These are phyloP conservation scores for Mycocentrospora acerina DNA, from an alignment of 2,329 filamentous ascomycete species.

Conservation along the genomic window DNA sequence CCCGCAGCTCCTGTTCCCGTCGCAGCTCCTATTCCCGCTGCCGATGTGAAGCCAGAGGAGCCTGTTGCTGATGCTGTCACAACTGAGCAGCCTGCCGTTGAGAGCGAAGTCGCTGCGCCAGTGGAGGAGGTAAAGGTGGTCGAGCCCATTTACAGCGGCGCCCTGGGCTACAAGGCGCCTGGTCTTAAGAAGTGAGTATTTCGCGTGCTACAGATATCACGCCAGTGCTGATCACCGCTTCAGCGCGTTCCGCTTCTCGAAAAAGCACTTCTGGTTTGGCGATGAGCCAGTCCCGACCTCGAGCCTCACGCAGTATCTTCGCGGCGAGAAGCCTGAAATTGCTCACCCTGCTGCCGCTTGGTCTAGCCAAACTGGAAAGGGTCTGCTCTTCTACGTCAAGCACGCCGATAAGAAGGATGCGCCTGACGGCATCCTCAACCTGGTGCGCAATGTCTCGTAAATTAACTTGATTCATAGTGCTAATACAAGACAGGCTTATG, in stretches of 20 bases:
- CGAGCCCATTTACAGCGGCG: constrained; percentile 78
- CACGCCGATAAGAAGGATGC: constrained; percentile 77
- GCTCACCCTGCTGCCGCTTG: constrained; percentile 82
- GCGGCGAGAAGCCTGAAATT: constrained; percentile 80
- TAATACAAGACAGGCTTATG: constrained; percentile 57
- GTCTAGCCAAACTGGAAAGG: constrained; percentile 92
- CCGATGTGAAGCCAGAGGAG: constrained; percentile 40
- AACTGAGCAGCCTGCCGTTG: constrained; percentile 36
- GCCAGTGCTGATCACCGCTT: constrained; percentile 10
- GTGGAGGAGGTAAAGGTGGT: constrained; percentile 46
- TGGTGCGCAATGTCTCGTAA: constrained; percentile 60
- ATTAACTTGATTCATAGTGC: constrained; percentile 3
- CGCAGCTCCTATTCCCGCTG: constrained; percentile 45
- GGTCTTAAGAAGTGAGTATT: constrained; percentile 81
- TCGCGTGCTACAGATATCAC: constrained; percentile 1
- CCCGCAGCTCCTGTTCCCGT: constrained; percentile 40
- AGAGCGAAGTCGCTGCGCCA: constrained; percentile 28
- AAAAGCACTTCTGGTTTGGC: constrained; percentile 77
- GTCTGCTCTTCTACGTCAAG: constrained; percentile 89
- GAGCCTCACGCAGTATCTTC: constrained; percentile 74
- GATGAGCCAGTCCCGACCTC: constrained; percentile 72
- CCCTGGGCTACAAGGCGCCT: constrained; percentile 85
- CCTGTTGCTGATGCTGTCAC: constrained; percentile 38
- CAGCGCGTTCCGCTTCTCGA: constrained; percentile 85
- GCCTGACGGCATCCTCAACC: constrained; percentile 79